These are phyloP conservation scores for Phlebopus sp. DNA, from an alignment of 1,284 basidiomycete genomes.

Conservation along the genomic window DNA sequence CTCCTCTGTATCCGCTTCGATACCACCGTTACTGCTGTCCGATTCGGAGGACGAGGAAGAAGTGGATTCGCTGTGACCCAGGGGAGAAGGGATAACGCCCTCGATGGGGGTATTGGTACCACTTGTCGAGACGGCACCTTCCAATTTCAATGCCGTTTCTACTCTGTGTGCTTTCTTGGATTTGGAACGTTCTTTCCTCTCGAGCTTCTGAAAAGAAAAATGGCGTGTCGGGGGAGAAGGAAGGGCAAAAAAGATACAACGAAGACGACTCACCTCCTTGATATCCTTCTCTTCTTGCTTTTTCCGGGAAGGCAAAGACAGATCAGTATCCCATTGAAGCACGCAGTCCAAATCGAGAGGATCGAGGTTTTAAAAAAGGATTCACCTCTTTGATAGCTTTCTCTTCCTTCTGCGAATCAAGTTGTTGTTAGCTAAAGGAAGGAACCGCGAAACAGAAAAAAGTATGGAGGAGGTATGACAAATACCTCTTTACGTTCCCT, in stretches of 20 bases:
- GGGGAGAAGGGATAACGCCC: constrained; percentile 22
- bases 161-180: constrained; percentile 48
- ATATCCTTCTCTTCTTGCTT: constrained; percentile 51
- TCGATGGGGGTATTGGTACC: constrained; percentile 30
- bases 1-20: constrained; percentile 70
- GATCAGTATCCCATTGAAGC: constrained; percentile 18
- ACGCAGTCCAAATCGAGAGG: background rate
- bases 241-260: constrained; percentile 1
- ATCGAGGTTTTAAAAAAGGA: constrained; percentile 2
- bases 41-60: constrained; percentile 49
- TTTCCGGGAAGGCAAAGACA: constrained; percentile 12
- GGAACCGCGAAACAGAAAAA: background rate
- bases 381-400: constrained; percentile 41
- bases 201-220: constrained; percentile 41
- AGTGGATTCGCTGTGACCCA: constrained; percentile 16
- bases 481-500: constrained; percentile 54
- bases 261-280: constrained; percentile 43
- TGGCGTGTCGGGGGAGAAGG: constrained; percentile 2
- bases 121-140: constrained; percentile 26
- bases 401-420: constrained; percentile 47
- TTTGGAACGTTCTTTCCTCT: constrained; percentile 57
- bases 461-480: constrained; percentile 2
- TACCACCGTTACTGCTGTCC: constrained; percentile 52
- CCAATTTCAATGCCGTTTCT: constrained; percentile 36
- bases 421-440: constrained; percentile 12